Base-by-base conservation (phyloP, 2,329 filamentous ascomycete species). In the Nemania sp. region DNA sequence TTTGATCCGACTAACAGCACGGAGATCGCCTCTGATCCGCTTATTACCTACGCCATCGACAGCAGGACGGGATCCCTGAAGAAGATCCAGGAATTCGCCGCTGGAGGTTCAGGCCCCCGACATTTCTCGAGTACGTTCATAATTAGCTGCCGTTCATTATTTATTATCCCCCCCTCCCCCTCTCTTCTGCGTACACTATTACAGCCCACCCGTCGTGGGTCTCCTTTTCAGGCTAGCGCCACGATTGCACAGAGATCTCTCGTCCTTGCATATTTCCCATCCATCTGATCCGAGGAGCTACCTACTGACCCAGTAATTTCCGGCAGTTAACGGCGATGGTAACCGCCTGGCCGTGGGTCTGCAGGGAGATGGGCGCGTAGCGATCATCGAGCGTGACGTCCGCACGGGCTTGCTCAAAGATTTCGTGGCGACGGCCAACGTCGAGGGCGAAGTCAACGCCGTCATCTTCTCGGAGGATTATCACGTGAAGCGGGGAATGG, bases 301-400 rank as follows among this genome's bases (percentile, higher is more conserved):
- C 17, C 20, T n/a, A 20, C 53, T 56, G 30, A 56, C 49, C n/a
- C 37, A 26, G 36, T 39, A 28, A 11, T 33, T 8, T 86, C 88
- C 90, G 68, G 80, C 78, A 45, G 71, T 90, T 52, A 91, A 87
- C 69, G 77, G 77, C 57, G 80, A 78, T 9, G 88, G 88, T 1
- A 77, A 78, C 49, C 71, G 86, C 54, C 72, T 90, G 3, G 88
- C 85, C 1, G 81, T 90, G 23, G 86, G 80, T 0, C 76, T 88
- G 59, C 86, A 91, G 70, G 71, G 72, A 14, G 82, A 82, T 45
- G 74, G 77, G 26, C 81, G 79, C 24, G 81, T 90, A 1, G 81
- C 80, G 6, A 70, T 92, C 44, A 80, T 88, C 42, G 68, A 73
- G 62, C 76, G 89, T 5, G 78, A 91, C 69, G 72, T 77, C 1